These are phyloP conservation scores for Trichophyton verrucosum DNA, from an alignment of 2,329 filamentous ascomycete species.

Conservation along the genomic window DNA sequence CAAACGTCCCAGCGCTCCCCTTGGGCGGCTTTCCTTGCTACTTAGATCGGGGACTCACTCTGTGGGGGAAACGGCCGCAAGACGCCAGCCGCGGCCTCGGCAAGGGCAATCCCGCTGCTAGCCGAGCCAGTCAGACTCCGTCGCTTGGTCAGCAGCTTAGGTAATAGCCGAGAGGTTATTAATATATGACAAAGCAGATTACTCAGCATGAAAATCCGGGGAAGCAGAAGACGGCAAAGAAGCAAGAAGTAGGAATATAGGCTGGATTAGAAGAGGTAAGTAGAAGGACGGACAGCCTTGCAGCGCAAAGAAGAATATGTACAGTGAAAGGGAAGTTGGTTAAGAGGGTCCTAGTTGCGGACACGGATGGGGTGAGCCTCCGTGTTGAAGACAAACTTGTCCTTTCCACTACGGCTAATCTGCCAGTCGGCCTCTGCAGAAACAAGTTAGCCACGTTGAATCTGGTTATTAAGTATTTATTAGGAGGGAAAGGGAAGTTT, in stretches of 20 bases:
- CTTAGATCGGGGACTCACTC: background rate
- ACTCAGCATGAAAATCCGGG: background rate
- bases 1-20: background rate
- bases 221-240: background rate
- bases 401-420: constrained; percentile 37
- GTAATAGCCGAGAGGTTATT: background rate
- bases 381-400: constrained; percentile 52
- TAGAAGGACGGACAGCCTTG: background rate
- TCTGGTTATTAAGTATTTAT: background rate
- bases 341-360: background rate
- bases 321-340: background rate
- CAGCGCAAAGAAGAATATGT: background rate
- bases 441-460: background rate
- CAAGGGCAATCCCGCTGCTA: background rate
- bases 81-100: background rate
- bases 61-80: background rate
- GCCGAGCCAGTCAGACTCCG: background rate
- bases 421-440: constrained; percentile 47
- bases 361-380: constrained; percentile 49
- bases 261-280: background rate
- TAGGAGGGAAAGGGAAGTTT: background rate
- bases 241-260: background rate
- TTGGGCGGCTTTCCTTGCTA: background rate
- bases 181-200: background rate
- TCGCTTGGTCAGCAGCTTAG: background rate